Conservation (phyloP, 495 filamentous ascomycete species). For the Penicillium cataractarum region DNA sequence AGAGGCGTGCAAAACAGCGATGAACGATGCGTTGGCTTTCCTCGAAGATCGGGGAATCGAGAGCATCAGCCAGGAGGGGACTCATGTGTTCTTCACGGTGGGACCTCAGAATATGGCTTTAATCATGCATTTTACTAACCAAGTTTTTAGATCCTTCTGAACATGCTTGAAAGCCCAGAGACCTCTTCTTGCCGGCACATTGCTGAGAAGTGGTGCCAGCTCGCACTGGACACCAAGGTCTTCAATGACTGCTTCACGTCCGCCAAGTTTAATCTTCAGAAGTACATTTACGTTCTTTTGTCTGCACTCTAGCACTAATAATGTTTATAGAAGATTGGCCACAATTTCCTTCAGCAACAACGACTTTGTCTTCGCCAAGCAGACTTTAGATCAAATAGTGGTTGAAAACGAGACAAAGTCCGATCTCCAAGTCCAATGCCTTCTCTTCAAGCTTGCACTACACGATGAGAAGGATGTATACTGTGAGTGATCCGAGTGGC, state of each 20-base stretch:
- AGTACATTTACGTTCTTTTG: conserved; percentile 3
- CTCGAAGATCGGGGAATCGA: conserved; percentile 37
- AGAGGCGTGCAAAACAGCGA: conserved; percentile 25
- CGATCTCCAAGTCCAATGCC: conserved; percentile 67
- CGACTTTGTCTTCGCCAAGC: conserved; percentile 54
- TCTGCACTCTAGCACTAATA: too few species aligned
- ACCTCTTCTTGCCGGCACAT: conserved; percentile 53
- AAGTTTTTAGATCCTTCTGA: conserved; percentile 70
- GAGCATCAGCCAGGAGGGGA: conserved; percentile 56
- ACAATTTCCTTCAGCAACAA: conserved; percentile 63
- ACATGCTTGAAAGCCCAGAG: conserved; percentile 63
- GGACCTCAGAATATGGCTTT: conserved; percentile 12
- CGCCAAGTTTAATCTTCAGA: conserved; percentile 68
- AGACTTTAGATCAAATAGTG: conserved; percentile 53
- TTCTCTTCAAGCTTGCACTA: conserved; percentile 76
- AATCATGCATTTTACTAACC: conserved; percentile 17
- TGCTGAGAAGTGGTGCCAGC: conserved; percentile 70
- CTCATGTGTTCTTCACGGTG: conserved; percentile 73
- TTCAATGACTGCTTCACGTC: conserved; percentile 65
- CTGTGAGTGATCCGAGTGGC: background rate
- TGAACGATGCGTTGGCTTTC: conserved; percentile 44
- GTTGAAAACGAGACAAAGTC: conserved; percentile 44
- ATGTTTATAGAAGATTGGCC: conserved; percentile 64
- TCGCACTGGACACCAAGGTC: conserved; percentile 62
- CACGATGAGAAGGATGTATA: conserved; percentile 40